Base-by-base conservation (phyloP, 179 eudicot species). In the Amaranthus tricolor region DNA sequence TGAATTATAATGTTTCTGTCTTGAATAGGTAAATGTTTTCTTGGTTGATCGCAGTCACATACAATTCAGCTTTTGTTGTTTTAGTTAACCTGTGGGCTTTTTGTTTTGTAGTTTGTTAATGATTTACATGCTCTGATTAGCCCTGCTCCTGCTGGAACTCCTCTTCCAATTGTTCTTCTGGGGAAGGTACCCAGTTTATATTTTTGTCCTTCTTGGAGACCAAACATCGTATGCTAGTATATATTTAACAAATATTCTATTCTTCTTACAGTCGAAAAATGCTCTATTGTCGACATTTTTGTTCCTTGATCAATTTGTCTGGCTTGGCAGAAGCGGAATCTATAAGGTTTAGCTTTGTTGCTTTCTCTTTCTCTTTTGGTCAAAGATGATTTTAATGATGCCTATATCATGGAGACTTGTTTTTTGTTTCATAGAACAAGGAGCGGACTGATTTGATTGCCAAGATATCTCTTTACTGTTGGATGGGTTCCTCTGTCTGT, bases 231-330 rank as follows among this genome's bases (percentile, higher is more conserved):
- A 16, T 62, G 21, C 40, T 31, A 31, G 2, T 31, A 31, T 51
- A 47, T 73, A 20, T 82, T 40, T 78, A 64, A 66, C 12, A 66
- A 7, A 1, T 61, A 73, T 47, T 16, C 19, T 77, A 50, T 76
- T 73, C 62, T 20, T 45, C 62, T 75, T 74, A 12, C 95, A 96
- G 99, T 87, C 98, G 55, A 96, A 94, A 77, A 96, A 96, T 86
- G 98, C 97, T 0, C 86, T 95, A 16, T 63, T 95, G 71, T 93
- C 97, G 21, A 91, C 98, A 58, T 95, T 93, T 87, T 84, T 95
- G 89, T 93, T 95, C 83, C 97, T 95, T 45, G 99, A 95, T 79
- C 98, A 95, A 93, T 83, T 95, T 82, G 95, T 95, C 66, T 95
- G 98, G 98, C 97, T 93, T 61, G 91, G 91, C 66, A 91, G 98